These are phyloP conservation scores for Pterulicium gracile DNA, from an alignment of 1,284 basidiomycete genomes.

Conservation along the genomic window DNA sequence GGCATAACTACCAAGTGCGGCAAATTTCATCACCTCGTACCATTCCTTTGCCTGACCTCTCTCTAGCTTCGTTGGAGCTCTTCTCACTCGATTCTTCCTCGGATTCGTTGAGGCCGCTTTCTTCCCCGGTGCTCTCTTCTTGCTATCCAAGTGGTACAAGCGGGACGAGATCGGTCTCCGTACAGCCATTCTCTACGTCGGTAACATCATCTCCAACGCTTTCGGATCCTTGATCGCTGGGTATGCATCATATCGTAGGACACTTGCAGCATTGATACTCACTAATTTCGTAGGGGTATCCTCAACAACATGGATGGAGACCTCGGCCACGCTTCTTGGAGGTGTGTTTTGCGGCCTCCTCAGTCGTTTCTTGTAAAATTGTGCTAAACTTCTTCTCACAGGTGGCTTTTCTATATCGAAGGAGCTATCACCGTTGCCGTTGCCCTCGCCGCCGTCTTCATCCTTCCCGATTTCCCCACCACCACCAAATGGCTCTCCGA, in stretches of 20 bases:
- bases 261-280: neutral
- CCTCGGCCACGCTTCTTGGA: conserved; percentile 63
- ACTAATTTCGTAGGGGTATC: conserved; percentile 25
- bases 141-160: conserved; percentile 54
- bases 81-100: conserved; percentile 62
- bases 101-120: conserved; percentile 45
- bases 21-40: neutral
- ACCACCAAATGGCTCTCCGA: conserved; percentile 51
- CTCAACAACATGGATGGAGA: conserved; percentile 57
- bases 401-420: conserved; percentile 74
- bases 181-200: conserved; percentile 60
- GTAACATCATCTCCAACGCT: conserved; percentile 64
- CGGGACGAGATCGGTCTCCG: conserved; percentile 52
- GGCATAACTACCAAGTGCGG: conserved; percentile 30
- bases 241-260: neutral
- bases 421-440: conserved; percentile 57
- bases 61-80: conserved; percentile 48
- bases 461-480: conserved; percentile 71
- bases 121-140: conserved; percentile 43
- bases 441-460: conserved; percentile 48
- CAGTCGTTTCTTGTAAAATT: neutral
- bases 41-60: conserved; percentile 4
- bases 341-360: conserved; percentile 22
- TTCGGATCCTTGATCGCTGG: conserved; percentile 68
- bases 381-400: conserved; percentile 15